Percentiles rank a stretch among this genome's conserved stretches.
Conservation (phyloP, 495 filamentous ascomycete genomes). For the Aspergillus leporis region DNA sequence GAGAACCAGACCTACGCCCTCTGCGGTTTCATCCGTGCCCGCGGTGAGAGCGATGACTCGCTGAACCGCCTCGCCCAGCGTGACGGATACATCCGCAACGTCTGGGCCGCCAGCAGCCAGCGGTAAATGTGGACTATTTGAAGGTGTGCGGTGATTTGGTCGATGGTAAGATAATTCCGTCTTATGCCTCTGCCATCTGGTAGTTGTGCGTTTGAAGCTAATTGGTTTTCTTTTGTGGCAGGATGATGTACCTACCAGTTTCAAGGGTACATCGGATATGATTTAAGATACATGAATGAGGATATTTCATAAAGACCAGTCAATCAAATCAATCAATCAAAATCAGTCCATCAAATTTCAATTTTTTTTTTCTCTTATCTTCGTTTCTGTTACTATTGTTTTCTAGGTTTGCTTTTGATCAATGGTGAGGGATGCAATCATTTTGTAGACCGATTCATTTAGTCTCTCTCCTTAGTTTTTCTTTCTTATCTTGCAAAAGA, state of each 20-base stretch:
- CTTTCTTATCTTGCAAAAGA: slow-evolving; percentile 2
- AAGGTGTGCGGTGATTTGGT: slow-evolving; percentile 7
- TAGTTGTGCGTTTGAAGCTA: neutral
- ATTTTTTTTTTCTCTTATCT: neutral
- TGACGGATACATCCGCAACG: slow-evolving; percentile 93
- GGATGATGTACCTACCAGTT: slow-evolving; percentile 6
- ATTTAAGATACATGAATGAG: slow-evolving; percentile 17
- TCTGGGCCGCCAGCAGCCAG: slow-evolving; percentile 79
- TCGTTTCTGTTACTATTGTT: neutral
- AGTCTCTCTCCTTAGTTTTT: slow-evolving; percentile 5
- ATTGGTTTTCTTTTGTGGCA: neutral
- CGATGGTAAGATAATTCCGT: slow-evolving; percentile 6
- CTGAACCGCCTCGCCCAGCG: slow-evolving; percentile 93
- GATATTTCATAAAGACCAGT: slow-evolving; percentile 15
- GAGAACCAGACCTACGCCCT: slow-evolving; percentile 98
- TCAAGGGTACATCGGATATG: slow-evolving; percentile 14
- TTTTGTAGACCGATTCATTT: slow-evolving; percentile 8
- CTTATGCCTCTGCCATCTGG: neutral
- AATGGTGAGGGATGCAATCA: neutral
- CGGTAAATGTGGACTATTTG: slow-evolving; percentile 50
- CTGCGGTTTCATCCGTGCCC: slow-evolving; percentile 95
- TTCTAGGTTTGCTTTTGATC: neutral
- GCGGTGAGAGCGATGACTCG: slow-evolving; percentile 96
- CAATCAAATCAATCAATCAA: slow-evolving; percentile 21
- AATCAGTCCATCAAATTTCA: slow-evolving; percentile 2